These are phyloP conservation scores for Cytospora mali DNA, from an alignment of 2,329 filamentous ascomycete species.

Conservation along the genomic window DNA sequence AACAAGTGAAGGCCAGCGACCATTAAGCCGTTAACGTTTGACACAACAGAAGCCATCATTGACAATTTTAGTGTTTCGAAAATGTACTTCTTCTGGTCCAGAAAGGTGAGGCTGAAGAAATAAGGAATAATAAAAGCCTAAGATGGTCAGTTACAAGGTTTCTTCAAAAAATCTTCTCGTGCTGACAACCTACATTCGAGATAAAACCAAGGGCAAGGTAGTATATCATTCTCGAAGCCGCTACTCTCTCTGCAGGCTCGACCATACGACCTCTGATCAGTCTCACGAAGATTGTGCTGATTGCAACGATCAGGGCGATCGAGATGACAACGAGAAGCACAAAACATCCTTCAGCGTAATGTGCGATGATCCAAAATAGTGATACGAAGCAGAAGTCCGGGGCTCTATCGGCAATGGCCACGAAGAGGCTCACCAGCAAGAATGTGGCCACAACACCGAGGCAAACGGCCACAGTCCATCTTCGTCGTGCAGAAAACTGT, in stretches of 20 bases:
- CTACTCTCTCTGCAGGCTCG: conserved; percentile 60
- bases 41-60: conserved; percentile 66
- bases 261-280: conserved; percentile 58
- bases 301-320: conserved; percentile 52
- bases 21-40: conserved; percentile 67
- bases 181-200: conserved; percentile 53
- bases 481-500: conserved; percentile 61
- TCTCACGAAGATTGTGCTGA: conserved; percentile 58
- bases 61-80: conserved; percentile 52
- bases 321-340: conserved; percentile 54
- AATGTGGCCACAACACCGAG: conserved; percentile 53
- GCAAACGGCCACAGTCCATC: conserved; percentile 63
- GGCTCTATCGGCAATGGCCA: conserved; percentile 58
- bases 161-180: neutral
- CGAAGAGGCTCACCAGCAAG: conserved; percentile 58
- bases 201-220: conserved; percentile 61
- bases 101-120: conserved; percentile 60
- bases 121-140: conserved; percentile 65
- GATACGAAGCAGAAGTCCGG: conserved; percentile 67
- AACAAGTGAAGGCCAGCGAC: conserved; percentile 69
- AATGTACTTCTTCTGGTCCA: conserved; percentile 39
- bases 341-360: conserved; percentile 61
- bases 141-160: neutral
- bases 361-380: conserved; percentile 67
- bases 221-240: conserved; percentile 71